These are phyloP conservation scores for Senna tora DNA, from an alignment of 306 rosid species.

Conservation along the genomic window DNA sequence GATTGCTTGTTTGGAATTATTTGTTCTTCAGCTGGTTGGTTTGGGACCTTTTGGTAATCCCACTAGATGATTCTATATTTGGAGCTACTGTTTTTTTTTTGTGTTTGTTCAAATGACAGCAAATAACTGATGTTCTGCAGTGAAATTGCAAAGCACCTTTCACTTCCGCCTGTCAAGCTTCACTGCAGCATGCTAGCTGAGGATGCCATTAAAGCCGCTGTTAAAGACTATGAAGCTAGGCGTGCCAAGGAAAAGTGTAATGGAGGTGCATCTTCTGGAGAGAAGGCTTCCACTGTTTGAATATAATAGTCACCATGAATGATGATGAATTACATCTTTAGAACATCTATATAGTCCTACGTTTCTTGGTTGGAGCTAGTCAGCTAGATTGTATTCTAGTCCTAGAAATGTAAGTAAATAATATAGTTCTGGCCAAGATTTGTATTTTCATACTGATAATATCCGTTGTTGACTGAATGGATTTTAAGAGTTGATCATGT, in stretches of 20 bases:
- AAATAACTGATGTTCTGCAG: slow-evolving; percentile 47
- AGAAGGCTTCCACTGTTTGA: slow-evolving; percentile 47
- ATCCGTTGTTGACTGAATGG: slow-evolving; percentile 5
- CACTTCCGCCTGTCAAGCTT: slow-evolving; percentile 97
- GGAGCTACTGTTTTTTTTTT: slow-evolving; percentile 1
- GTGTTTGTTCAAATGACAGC: slow-evolving; percentile 14
- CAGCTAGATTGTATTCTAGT: slow-evolving; percentile 3
- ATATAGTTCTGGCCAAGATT: background rate
- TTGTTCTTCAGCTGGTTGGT: slow-evolving; percentile 20
- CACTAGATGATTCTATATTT: background rate
- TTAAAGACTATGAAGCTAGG: slow-evolving; percentile 83
- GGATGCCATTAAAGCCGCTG: slow-evolving; percentile 98
- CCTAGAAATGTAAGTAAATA: slow-evolving; percentile 30
- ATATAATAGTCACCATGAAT: no score
- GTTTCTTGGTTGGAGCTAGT: slow-evolving; percentile 32
- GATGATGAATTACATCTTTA: slow-evolving; percentile 33
- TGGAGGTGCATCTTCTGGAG: slow-evolving; percentile 38
- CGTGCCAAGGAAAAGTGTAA: slow-evolving; percentile 40
- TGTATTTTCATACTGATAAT: no score
- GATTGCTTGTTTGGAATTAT: background rate
- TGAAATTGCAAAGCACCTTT: slow-evolving; percentile 95
- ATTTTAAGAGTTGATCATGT: slow-evolving; percentile 25
- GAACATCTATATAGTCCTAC: slow-evolving; percentile 12
- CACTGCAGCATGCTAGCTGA: slow-evolving; percentile 99
- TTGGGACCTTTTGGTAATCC: background rate